Percentiles rank a stretch among this genome's conserved stretches.
Conservation (phyloP, 495 filamentous ascomycete species). For the Lasiosphaeria miniovina region DNA sequence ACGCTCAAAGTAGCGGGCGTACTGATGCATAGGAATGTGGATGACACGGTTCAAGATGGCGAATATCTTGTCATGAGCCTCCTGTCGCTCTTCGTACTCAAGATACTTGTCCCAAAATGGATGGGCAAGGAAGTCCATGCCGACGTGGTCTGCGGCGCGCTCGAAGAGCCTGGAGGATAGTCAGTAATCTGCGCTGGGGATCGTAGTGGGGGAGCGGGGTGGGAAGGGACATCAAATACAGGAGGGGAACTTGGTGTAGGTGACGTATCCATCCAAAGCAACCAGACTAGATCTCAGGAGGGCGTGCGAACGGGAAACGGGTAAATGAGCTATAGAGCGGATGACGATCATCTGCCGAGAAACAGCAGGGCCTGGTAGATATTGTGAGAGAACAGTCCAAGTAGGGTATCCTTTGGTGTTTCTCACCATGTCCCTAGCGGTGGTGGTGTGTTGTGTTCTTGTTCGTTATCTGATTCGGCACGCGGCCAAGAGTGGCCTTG, state of each 20-base stretch:
- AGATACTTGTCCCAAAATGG: conserved; percentile 99
- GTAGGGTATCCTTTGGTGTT: conserved; percentile 47
- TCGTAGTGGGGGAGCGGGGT: conserved; percentile 37
- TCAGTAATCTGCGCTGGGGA: conserved; percentile 48
- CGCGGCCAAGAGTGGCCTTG: conserved; percentile 25
- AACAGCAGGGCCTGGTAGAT: conserved; percentile 55
- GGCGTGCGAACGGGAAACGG: conserved; percentile 39
- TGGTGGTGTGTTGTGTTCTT: conserved; percentile 21
- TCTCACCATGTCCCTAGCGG: conserved; percentile 49
- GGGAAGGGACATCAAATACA: conserved; percentile 56
- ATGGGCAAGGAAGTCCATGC: conserved; percentile 89
- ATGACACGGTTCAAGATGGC: conserved; percentile 80
- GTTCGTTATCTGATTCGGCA: conserved; percentile 23
- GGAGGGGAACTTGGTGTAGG: conserved; percentile 53
- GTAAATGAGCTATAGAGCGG: conserved; percentile 44
- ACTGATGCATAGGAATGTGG: conserved; percentile 94
- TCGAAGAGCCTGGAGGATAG: conserved; percentile 78
- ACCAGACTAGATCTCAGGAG: conserved; percentile 43
- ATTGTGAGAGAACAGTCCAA: conserved; percentile 55
- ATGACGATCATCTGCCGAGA: conserved; percentile 38
- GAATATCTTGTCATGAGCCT: conserved; percentile 84
- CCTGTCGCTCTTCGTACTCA: conserved; percentile 88
- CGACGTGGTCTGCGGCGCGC: conserved; percentile 78
- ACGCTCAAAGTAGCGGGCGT: conserved; percentile 90
- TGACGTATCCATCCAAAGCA: conserved; percentile 49